Conservation (phyloP, 495 filamentous ascomycete species). For the Staphylotrichum tortipilum region DNA sequence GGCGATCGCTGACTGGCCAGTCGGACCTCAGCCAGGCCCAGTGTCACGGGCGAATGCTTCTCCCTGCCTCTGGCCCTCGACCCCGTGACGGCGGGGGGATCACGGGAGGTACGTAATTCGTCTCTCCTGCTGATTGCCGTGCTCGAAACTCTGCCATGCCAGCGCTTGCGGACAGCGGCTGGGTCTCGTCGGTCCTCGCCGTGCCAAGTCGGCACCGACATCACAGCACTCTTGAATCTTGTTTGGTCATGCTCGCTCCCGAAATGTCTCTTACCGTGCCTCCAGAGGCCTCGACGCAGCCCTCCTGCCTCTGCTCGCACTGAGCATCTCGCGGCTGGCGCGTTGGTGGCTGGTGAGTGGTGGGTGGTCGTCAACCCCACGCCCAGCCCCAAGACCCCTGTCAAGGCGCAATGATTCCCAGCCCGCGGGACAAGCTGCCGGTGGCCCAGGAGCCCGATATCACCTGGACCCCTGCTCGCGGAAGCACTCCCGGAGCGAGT, state of each 20-base stretch:
- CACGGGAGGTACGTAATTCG: too few relatives aligned
- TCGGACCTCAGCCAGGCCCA: not conserved
- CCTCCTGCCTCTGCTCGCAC: not conserved
- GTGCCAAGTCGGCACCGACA: not conserved
- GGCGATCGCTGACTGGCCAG: constrained; percentile 17
- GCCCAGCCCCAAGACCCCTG: constrained; percentile 1
- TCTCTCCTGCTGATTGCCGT: too few relatives aligned
- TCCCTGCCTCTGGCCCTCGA: constrained; percentile 18
- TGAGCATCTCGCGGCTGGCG: not conserved
- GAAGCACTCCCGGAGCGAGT: constrained; percentile 8
- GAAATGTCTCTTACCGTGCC: too few relatives aligned
- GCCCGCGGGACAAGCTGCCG: constrained; percentile 1
- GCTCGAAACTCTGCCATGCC: too few relatives aligned
- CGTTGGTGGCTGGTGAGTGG: not conserved
- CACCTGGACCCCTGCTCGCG: constrained; percentile 8
- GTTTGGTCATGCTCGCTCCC: too few relatives aligned
- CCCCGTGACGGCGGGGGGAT: too few relatives aligned
- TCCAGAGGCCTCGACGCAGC: not conserved
- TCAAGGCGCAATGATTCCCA: not conserved
- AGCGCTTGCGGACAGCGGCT: too few relatives aligned
- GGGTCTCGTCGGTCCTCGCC: too few relatives aligned
- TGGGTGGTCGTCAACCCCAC: constrained; percentile 7
- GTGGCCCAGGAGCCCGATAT: not conserved
- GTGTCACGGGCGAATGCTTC: constrained; percentile 3
- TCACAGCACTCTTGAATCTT: not conserved